Conservation (phyloP, 805 yeast genomes). For the Vanderwaltozyma tropicalis region DNA sequence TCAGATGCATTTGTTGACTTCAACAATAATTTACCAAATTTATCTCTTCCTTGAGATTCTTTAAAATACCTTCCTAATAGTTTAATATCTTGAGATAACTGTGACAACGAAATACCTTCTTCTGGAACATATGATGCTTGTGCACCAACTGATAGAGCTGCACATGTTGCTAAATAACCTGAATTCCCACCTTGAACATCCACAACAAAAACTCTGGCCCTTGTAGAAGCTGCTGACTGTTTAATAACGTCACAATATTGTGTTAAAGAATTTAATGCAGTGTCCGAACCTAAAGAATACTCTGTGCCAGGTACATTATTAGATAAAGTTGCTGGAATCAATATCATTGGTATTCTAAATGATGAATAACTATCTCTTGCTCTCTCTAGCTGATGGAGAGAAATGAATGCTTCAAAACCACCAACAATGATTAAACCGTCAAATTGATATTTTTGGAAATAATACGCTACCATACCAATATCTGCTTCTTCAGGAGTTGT, state of each 20-base stretch:
- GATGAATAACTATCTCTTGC: conserved; percentile 55
- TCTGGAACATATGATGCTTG: conserved; percentile 71
- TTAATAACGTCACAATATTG: conserved; percentile 69
- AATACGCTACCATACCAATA: conserved; percentile 60
- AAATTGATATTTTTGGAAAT: conserved; percentile 54
- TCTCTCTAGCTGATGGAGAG: conserved; percentile 53
- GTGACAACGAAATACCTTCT: conserved; percentile 47
- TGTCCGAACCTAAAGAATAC: conserved; percentile 65
- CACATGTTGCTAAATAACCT: conserved; percentile 62
- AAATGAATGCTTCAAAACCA: conserved; percentile 68
- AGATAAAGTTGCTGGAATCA: conserved; percentile 69
- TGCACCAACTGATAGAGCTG: conserved; percentile 62
- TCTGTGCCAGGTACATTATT: conserved; percentile 78
- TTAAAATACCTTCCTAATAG: conserved; percentile 50
- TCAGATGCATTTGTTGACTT: conserved; percentile 60
- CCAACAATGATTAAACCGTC: conserved; percentile 68
- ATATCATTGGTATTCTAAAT: conserved; percentile 66
- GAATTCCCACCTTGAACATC: conserved; percentile 81
- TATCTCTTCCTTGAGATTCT: conserved; percentile 49
- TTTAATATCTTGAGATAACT: conserved; percentile 54
- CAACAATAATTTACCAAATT: conserved; percentile 58
- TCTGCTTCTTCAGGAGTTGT: conserved; percentile 54
- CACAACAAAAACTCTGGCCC: conserved; percentile 69
- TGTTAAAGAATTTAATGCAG: conserved; percentile 60
- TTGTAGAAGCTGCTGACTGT: conserved; percentile 66